Evolutionary conservation across 225 moss, liverwort and hornwort genomes (phyloP), one percentile per base, ranked within the genome.

Genomic region (Polytrichum formosum): DNA sequence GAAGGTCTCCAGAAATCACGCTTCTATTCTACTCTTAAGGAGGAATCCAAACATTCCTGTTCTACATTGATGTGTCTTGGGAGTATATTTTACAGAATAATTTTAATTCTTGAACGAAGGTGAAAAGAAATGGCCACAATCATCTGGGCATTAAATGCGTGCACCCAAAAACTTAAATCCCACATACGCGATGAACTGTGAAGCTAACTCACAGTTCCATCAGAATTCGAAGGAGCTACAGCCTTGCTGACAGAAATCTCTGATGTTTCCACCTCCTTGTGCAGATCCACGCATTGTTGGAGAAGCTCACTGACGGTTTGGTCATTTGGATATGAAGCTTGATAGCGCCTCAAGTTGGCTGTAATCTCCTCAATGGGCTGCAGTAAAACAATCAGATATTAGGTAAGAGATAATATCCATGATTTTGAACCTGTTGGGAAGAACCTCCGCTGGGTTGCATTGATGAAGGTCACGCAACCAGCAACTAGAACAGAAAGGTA

Each of bases 281-380:
- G 33, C 5, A 55, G 26, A 1, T 69, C 76, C 68, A 78, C 78
- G 37, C 87, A 87, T 72, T 72, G 76, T 64, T 70, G 54, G 26
- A 83, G 66, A 13, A 87, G 76, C 55, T 81, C 19, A 21, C 4
- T 62, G 53, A 87, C 71, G 22, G 25, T 7, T 7, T 81, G 70
- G 29, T 87, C 83, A 25, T 66, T 59, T 2, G 87, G 76, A n/a
- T 54, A 28, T 10, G 66, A 68, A 23, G 70, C 67, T 23, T 67
- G 69, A 54, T 83, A 81, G 63, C 66, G 74, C 83, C 71, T 78
- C 18, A 87, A 66, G 8, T 81, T 59, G 7, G 16, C 63, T 64
- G 69, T 46, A 8, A 87, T 72, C 28, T 64, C 68, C 23, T 72
- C 69, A 26, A 30, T 73, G 16, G 87, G 87, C 87, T 87, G 83